Evolutionary conservation across 768 basidiomycete species (phyloP).

Genomic region (Neoboletus subvelutipes): DNA sequence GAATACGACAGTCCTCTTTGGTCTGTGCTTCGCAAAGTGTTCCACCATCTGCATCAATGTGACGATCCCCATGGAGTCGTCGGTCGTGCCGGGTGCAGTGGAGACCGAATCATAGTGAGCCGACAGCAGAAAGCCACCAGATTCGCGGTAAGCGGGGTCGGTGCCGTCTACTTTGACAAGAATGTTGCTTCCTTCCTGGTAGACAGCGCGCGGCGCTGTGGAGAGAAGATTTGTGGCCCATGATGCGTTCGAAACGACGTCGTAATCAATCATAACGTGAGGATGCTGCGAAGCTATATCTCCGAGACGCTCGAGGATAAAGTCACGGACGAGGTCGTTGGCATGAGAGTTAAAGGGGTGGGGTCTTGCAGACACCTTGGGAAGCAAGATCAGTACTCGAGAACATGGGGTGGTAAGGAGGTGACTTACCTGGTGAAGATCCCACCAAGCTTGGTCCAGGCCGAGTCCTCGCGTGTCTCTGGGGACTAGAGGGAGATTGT

Average conservation of each 20-base stretch:
- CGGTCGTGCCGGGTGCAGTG: conserved; percentile 71
- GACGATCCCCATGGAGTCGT: conserved; percentile 73
- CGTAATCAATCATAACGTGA: conserved; percentile 53
- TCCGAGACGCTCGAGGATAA: conserved; percentile 55
- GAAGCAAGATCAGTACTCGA: background rate
- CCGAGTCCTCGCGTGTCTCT: conserved; percentile 45
- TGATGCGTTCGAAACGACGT: conserved; percentile 49
- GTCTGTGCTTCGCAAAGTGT: conserved; percentile 49
- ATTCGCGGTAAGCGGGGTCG: conserved; percentile 32
- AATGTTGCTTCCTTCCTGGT: conserved; percentile 70
- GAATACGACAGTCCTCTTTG: conserved; percentile 66
- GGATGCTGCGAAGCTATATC: conserved; percentile 43
- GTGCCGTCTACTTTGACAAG: conserved; percentile 63
- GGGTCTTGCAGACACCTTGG: conserved; percentile 62
- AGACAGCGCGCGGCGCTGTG: conserved; percentile 32
- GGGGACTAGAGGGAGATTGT: conserved; percentile 47
- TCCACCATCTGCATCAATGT: conserved; percentile 66
- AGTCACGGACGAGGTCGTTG: conserved; percentile 64
- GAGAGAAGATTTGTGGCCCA: conserved; percentile 35
- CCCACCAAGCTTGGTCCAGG: conserved; percentile 54
- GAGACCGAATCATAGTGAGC: conserved; percentile 85
- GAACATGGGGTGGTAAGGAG: background rate
- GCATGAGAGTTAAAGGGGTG: conserved; percentile 79
- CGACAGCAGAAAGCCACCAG: conserved; percentile 63
- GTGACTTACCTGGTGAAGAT: conserved; percentile 51